Conservation (phyloP, 768 basidiomycete species). For the Boletus fagicola region DNA sequence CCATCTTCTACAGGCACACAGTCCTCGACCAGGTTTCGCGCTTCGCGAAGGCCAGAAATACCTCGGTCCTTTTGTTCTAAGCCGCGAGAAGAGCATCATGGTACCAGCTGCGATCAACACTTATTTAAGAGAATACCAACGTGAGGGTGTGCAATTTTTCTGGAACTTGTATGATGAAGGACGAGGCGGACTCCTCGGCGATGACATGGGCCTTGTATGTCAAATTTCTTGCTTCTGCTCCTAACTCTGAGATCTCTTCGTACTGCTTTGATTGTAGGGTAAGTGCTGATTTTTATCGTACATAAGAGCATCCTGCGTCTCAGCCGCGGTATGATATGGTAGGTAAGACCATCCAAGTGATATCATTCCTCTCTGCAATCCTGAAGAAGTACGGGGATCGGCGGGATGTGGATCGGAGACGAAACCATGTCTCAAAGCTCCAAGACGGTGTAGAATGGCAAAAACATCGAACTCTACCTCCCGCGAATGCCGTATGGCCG, state of each 20-base stretch:
- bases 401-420: slow-evolving; percentile 65
- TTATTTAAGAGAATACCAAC: slow-evolving; percentile 87
- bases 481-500: slow-evolving; percentile 73
- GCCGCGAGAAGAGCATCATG: slow-evolving; percentile 42
- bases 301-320: neutral
- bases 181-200: slow-evolving; percentile 82
- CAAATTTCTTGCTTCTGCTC: neutral
- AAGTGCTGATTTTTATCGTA: slow-evolving; percentile 4
- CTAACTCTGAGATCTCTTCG: neutral
- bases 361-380: slow-evolving; percentile 85
- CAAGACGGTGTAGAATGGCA: slow-evolving; percentile 61
- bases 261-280: slow-evolving; percentile 23
- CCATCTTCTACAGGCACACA: slow-evolving; percentile 32
- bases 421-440: slow-evolving; percentile 60
- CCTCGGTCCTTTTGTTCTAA: slow-evolving; percentile 51
- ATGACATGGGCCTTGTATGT: slow-evolving; percentile 88
- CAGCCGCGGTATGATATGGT: slow-evolving; percentile 4
- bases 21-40: slow-evolving; percentile 55
- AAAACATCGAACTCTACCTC: slow-evolving; percentile 52
- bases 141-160: slow-evolving; percentile 82
- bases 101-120: slow-evolving; percentile 76
- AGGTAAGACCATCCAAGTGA: slow-evolving; percentile 96
- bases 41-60: slow-evolving; percentile 42
- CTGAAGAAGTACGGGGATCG: slow-evolving; percentile 76
- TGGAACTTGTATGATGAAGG: slow-evolving; percentile 66